phyloP scores from a whole-genome alignment of 1,139 yeast genomes.

The Meyerozyma carpophila region DNA sequence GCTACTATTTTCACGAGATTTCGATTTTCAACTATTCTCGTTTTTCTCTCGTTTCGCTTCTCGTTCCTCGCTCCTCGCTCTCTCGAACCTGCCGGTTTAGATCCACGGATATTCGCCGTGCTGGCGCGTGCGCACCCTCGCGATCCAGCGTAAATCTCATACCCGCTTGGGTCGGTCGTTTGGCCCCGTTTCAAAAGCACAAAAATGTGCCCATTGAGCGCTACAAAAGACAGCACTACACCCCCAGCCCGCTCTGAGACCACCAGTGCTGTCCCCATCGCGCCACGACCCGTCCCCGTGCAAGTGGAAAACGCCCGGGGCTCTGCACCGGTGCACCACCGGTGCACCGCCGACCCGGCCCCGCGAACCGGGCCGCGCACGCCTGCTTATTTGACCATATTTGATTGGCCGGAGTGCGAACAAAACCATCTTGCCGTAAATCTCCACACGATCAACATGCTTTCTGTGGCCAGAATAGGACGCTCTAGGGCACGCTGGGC shows the following conservation, averaged over 20 bases:
- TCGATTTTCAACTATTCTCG: too few relatives aligned
- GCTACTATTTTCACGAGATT: too few relatives aligned
- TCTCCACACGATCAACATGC: neutral
- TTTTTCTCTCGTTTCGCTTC: too few relatives aligned
- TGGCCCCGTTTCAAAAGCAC: neutral
- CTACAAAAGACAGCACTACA: neutral
- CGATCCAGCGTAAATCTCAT: neutral
- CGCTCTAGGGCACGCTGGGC: neutral
- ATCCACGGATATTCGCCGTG: neutral
- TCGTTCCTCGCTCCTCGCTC: neutral
- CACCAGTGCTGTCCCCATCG: neutral
- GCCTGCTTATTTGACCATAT: neutral
- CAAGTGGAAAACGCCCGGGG: neutral
- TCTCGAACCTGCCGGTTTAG: neutral
- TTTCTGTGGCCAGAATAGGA: neutral
- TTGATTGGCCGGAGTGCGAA: neutral
- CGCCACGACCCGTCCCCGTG: neutral
- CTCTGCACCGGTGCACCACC: neutral
- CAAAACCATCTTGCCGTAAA: neutral
- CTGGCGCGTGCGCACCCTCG: neutral
- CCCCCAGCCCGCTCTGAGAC: neutral
- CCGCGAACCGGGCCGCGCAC: neutral
- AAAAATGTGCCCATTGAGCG: neutral
- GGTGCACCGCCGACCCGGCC: neutral
- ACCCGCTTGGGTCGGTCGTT: constrained; percentile 1